Evolutionary conservation across 139 green algal species (phyloP), one percentile per base, ranked within the genome.

Genomic region (Dunaliella sp.): DNA sequence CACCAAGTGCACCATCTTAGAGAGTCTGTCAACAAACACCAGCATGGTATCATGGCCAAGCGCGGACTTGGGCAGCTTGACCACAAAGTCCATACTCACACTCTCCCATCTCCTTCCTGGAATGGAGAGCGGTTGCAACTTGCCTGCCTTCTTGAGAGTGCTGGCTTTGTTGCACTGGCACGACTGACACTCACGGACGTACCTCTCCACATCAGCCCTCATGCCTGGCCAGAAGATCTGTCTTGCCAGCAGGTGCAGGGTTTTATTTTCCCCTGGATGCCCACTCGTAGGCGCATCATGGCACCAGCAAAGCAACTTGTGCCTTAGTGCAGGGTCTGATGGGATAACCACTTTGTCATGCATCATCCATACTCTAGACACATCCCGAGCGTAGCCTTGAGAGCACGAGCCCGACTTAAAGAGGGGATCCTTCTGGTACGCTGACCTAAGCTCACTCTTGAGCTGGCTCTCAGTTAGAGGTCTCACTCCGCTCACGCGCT

Each of bases 21-120:
- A 85, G 1, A 88, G 74, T 21, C 88, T 84, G 77, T 94, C 91
- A 22, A 93, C 88, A 76, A 93, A 86, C 1, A 91, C 85, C 0
- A 91, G 36, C 0, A 84, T 77, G 32, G 85, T 30, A 72, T 89
- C 84, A 84, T 88, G 34, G n/a, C 87, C 87, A 77, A 25, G 3
- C 1, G 31, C 37, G 26, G 87, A 90, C 30, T 48, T 33, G 34
- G 86, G 87, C 37, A 93, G 37, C 26, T 80, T 48, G 28, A 84
- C 57, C 85, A 35, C 3, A 2, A 48, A 0, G 38, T 2, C 7
- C 79, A 32, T 1, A 84, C 86, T 36, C 21, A 80, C 74, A 22
- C 31, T 33, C 74, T 80, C 74, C 74, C 74, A 80, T 80, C 30
- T 36, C 25, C 74, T 80, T 33, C 77, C 77, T 86, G 77, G 35